Base-by-base conservation (phyloP, 371 early-diverging fungal species). In the Mucor saturninus region DNA sequence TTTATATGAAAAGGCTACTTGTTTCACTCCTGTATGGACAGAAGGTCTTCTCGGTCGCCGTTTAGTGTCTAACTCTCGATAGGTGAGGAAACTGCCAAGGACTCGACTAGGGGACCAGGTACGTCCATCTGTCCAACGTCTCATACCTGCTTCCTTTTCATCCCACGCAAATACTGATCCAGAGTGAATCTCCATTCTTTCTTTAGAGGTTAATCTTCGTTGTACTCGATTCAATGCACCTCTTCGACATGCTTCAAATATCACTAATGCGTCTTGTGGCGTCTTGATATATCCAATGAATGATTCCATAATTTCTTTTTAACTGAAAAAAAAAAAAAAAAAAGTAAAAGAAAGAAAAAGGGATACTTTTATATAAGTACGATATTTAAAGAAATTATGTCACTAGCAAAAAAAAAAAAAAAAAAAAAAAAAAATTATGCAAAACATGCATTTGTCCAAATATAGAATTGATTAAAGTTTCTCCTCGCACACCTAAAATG, bases 121-220 rank as follows among this genome's bases (percentile, higher is more conserved):
- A 50, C 89, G 85, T 11, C 95, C 94, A 68, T 95, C 96, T 3
- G 96, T 95, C 96, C 96, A 95, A 11, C 95, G 82, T 56, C 91
- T 79, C 87, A 95, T 94, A 0, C 95, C 93, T 2, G 92, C 87
- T 65, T 93, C 95, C 21, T 87, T 83, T 79, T 95, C 94, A 70
- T 93, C 93, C 86, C 91, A 95, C 21, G 93, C 89, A 69, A 92
- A 95, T 2, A 95, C 88, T 0, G 93, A 89, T 0, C 95, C 95
- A 4, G 95, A 92, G n/a, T 83, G 83, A 62, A 95, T 93, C 9
- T 80, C 75, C 21, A 76, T 75, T 42, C 95, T 85, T 68, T 95
- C 93, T 55, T 86, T 86, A 30, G 90, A 89, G 37, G 91, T 83
- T 13, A 95, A 81, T 21, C 96, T 80, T 43, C 94, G 83, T 51